phyloP scores from a whole-genome alignment of 345 rosid species.

The Brassica rapa region DNA sequence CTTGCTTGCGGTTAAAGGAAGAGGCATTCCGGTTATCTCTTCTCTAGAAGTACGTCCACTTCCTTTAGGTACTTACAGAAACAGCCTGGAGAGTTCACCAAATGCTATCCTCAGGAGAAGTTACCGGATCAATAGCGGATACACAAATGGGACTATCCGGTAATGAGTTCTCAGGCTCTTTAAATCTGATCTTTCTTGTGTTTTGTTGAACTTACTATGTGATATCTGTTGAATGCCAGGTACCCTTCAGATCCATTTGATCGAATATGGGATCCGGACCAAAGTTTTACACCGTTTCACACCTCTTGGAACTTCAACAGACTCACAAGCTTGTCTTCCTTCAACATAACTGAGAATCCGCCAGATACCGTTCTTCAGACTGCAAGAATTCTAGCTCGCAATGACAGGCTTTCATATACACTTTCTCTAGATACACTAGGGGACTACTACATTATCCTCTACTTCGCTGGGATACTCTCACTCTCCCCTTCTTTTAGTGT shows the following conservation, averaged over 20 bases:
- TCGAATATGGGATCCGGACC: slow-evolving; percentile 85
- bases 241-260: slow-evolving; percentile 82
- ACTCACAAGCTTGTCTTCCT: slow-evolving; percentile 40
- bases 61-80: slow-evolving; percentile 68
- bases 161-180: slow-evolving; percentile 26
- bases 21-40: slow-evolving; percentile 76
- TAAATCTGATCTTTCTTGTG: slow-evolving; percentile 13
- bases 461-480: slow-evolving; percentile 80
- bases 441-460: slow-evolving; percentile 70
- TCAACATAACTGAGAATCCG: slow-evolving; percentile 57
- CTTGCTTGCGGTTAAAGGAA: slow-evolving; percentile 48
- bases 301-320: slow-evolving; percentile 49
- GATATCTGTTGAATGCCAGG: slow-evolving; percentile 45
- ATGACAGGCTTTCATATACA: slow-evolving; percentile 55
- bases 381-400: slow-evolving; percentile 67
- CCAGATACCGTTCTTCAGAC: slow-evolving; percentile 71
- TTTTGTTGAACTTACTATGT: not conserved
- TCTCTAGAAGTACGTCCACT: slow-evolving; percentile 77
- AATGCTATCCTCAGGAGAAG: slow-evolving; percentile 55
- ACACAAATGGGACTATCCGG: slow-evolving; percentile 62
- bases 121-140: slow-evolving; percentile 70
- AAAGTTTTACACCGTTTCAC: slow-evolving; percentile 59
- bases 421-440: slow-evolving; percentile 51
- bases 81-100: slow-evolving; percentile 46
- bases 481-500: slow-evolving; percentile 71